phyloP scores from a whole-genome alignment of 331 rosid genomes.

The Pyracantha coccinea region DNA sequence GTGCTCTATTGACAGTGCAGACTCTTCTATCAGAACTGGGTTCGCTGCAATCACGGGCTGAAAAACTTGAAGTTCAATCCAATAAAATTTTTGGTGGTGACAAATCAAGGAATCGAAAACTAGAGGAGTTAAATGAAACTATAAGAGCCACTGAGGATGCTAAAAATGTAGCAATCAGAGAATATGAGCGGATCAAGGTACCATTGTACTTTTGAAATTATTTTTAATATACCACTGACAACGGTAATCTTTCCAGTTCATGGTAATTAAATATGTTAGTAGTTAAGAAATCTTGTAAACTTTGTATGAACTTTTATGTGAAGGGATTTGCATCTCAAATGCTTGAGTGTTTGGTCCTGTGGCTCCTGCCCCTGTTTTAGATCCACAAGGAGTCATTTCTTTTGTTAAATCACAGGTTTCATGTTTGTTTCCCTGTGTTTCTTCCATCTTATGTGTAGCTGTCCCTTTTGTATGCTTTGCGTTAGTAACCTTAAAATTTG shows the following conservation, averaged over 20 bases:
- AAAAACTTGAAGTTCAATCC: slow-evolving; percentile 74
- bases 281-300: too few species aligned
- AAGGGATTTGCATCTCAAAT: neutral
- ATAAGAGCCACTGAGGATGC: slow-evolving; percentile 67
- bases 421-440: neutral
- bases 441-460: neutral
- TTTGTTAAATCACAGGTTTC: neutral
- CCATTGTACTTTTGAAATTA: neutral
- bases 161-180: slow-evolving; percentile 59
- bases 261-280: neutral
- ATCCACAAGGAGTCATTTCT: neutral
- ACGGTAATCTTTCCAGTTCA: neutral
- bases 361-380: neutral
- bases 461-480: neutral
- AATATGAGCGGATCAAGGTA: slow-evolving; percentile 79
- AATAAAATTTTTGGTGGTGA: slow-evolving; percentile 77
- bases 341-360: neutral
- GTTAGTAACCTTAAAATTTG: neutral
- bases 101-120: slow-evolving; percentile 53
- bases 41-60: slow-evolving; percentile 57
- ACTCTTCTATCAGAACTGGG: slow-evolving; percentile 70
- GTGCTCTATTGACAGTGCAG: slow-evolving; percentile 74
- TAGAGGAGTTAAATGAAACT: slow-evolving; percentile 75
- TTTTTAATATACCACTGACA: neutral
- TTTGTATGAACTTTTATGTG: neutral